These are phyloP conservation scores for Dillenia turbinata DNA, from an alignment of 164 flowering plant genomes.

Conservation along the genomic window DNA sequence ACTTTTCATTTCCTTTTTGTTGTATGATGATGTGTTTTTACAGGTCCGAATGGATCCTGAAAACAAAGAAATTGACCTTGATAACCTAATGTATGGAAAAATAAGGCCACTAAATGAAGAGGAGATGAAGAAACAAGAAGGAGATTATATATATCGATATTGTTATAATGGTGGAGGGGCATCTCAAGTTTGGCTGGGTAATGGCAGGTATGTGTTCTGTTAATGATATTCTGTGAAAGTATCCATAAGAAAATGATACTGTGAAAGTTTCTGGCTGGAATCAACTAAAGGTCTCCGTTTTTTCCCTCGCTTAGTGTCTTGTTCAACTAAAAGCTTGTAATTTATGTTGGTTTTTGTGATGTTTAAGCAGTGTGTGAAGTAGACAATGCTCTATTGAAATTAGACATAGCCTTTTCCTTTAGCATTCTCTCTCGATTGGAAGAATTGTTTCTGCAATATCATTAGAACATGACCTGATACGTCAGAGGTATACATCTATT, in stretches of 20 bases:
- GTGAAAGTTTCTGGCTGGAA: no score
- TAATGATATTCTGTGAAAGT: neutral
- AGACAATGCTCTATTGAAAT: no score
- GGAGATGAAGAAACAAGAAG: slow-evolving; percentile 85
- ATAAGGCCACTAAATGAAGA: slow-evolving; percentile 55
- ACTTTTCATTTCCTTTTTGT: neutral
- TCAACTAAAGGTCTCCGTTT: no score
- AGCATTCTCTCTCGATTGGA: no score
- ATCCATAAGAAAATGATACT: neutral
- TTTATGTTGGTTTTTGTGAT: no score
- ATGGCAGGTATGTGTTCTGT: slow-evolving; percentile 61
- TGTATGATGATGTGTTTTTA: neutral
- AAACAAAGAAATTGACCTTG: slow-evolving; percentile 80
- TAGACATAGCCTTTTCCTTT: no score
- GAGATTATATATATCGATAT: slow-evolving; percentile 83
- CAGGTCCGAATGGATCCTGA: slow-evolving; percentile 97
- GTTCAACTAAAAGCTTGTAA: no score
- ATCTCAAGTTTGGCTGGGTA: slow-evolving; percentile 94
- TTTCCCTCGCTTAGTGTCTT: no score
- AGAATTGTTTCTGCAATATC: no score
- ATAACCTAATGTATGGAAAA: slow-evolving; percentile 63
- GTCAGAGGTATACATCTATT: no score
- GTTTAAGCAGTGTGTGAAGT: no score
- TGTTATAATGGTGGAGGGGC: slow-evolving; percentile 98
- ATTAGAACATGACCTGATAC: no score